Conservation (phyloP, 164 flowering plant species). For the Nymphaea colorata region DNA sequence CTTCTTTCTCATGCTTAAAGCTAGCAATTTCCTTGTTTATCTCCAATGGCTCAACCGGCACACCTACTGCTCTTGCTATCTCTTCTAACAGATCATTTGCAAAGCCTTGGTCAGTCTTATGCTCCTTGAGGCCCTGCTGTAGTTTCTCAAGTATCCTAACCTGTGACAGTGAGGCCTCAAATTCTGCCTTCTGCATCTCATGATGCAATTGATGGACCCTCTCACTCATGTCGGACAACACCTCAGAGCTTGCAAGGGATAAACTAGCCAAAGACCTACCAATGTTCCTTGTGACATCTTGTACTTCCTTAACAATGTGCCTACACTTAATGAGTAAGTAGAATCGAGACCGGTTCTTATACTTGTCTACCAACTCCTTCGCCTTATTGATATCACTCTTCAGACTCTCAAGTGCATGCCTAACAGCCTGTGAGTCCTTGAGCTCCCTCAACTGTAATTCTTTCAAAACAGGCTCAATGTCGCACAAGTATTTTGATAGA, state of each 20-base stretch:
- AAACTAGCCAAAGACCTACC: slow-evolving; percentile 47
- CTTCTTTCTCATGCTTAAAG: slow-evolving; percentile 52
- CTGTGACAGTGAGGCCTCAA: slow-evolving; percentile 41
- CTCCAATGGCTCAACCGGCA: slow-evolving; percentile 55
- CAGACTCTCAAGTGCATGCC: slow-evolving; percentile 40
- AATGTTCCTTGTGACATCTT: slow-evolving; percentile 49
- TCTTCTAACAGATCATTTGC: slow-evolving; percentile 62
- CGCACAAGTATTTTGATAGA: slow-evolving; percentile 42
- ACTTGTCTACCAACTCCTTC: slow-evolving; percentile 47
- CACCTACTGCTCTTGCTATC: slow-evolving; percentile 59
- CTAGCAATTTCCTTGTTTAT: slow-evolving; percentile 49
- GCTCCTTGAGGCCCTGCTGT: slow-evolving; percentile 39
- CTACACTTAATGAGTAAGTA: slow-evolving; percentile 52
- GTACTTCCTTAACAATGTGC: slow-evolving; percentile 47
- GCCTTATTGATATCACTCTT: slow-evolving; percentile 52
- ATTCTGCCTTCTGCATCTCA: slow-evolving; percentile 66
- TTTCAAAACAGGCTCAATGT: slow-evolving; percentile 43
- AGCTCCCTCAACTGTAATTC: slow-evolving; percentile 40
- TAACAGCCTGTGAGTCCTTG: slow-evolving; percentile 51
- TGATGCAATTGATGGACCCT: slow-evolving; percentile 41
- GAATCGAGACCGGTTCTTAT: slow-evolving; percentile 46
- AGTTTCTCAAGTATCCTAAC: slow-evolving; percentile 47
- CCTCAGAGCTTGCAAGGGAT: slow-evolving; percentile 47
- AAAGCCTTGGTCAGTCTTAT: slow-evolving; percentile 45
- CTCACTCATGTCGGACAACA: slow-evolving; percentile 44